A percentile compares a stretch with the other conserved stretches of the same genome.
Conservation (phyloP, 352 stramenopile species). For the Phytophthora litchii region DNA sequence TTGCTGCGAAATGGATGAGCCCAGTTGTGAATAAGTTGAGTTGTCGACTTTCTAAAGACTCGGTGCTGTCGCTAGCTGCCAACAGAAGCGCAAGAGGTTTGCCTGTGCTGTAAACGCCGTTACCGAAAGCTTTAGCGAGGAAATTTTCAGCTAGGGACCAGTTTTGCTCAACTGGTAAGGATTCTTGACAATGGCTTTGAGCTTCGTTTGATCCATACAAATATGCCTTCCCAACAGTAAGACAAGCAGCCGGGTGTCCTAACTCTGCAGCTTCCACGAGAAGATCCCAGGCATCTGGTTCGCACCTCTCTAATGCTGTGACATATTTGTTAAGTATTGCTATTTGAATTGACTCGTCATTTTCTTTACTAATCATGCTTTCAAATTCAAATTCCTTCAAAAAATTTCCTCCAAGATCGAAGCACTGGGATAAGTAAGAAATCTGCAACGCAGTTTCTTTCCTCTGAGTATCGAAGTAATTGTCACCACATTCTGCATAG, state of each 20-base stretch:
- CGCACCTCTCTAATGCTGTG: constrained; percentile 22
- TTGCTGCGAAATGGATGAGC: constrained; percentile 57
- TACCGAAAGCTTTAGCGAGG: constrained; percentile 28
- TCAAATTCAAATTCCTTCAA: not conserved
- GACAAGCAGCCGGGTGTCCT: constrained; percentile 33
- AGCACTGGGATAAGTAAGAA: constrained; percentile 44
- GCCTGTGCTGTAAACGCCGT: constrained; percentile 24
- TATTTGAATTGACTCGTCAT: constrained; percentile 6
- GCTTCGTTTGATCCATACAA: constrained; percentile 40
- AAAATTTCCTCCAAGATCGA: constrained; percentile 1
- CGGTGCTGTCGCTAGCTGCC: not conserved
- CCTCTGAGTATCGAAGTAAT: not conserved
- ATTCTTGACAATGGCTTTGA: constrained; percentile 19
- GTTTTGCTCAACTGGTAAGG: constrained; percentile 23
- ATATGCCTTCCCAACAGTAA: constrained; percentile 38
- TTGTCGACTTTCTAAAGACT: not conserved
- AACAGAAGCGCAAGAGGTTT: constrained; percentile 38
- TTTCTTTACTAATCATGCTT: not conserved
- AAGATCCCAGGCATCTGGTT: constrained; percentile 32
- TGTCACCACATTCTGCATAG: constrained; percentile 8
- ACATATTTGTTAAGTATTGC: constrained; percentile 18
- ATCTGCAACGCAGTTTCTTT: constrained; percentile 36
- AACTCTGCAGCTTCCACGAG: constrained; percentile 44
- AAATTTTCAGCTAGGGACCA: constrained; percentile 20
- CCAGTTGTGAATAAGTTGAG: constrained; percentile 35